phyloP scores from a whole-genome alignment of 352 stramenopile species.

The Phytophthora aleatoria region DNA sequence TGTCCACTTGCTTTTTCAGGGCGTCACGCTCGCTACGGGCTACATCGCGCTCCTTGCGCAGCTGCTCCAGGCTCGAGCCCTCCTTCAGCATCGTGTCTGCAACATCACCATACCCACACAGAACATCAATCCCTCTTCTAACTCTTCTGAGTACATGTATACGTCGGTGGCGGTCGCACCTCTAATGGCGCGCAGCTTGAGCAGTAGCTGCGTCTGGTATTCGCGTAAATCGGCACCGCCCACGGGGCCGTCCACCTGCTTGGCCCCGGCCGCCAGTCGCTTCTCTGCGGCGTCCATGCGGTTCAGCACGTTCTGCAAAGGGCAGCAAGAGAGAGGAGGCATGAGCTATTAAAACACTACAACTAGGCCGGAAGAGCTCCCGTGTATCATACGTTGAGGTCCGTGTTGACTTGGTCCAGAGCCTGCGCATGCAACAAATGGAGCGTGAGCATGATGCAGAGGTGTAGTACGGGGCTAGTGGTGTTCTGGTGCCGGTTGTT shows the following conservation, averaged over 20 bases:
- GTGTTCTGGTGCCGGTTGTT: background rate
- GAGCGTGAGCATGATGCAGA: background rate
- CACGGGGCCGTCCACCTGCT: slow-evolving; percentile 56
- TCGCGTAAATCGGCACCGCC: slow-evolving; percentile 67
- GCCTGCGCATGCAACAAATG: slow-evolving; percentile 4
- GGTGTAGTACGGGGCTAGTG: background rate
- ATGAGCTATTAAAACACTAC: background rate
- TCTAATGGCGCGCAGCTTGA: slow-evolving; percentile 61
- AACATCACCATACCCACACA: slow-evolving; percentile 3
- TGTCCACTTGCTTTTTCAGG: slow-evolving; percentile 74
- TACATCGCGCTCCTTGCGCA: slow-evolving; percentile 66
- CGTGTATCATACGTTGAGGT: slow-evolving; percentile 37
- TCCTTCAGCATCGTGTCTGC: slow-evolving; percentile 71
- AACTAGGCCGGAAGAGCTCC: background rate
- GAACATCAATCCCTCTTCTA: background rate
- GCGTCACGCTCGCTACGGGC: slow-evolving; percentile 60
- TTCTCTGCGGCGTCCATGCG: slow-evolving; percentile 59
- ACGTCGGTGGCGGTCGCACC: slow-evolving; percentile 24
- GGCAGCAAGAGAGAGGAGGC: slow-evolving; percentile 1
- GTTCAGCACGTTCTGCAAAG: slow-evolving; percentile 46
- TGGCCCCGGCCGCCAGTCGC: slow-evolving; percentile 36
- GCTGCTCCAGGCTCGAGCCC: slow-evolving; percentile 60
- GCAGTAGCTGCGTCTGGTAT: slow-evolving; percentile 71
- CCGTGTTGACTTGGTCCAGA: slow-evolving; percentile 39
- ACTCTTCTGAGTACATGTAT: background rate